Percentiles rank a stretch among this genome's conserved stretches.
phyloP scores from a whole-genome alignment of 2,329 filamentous ascomycete species.

The Cladosporium sp. region DNA sequence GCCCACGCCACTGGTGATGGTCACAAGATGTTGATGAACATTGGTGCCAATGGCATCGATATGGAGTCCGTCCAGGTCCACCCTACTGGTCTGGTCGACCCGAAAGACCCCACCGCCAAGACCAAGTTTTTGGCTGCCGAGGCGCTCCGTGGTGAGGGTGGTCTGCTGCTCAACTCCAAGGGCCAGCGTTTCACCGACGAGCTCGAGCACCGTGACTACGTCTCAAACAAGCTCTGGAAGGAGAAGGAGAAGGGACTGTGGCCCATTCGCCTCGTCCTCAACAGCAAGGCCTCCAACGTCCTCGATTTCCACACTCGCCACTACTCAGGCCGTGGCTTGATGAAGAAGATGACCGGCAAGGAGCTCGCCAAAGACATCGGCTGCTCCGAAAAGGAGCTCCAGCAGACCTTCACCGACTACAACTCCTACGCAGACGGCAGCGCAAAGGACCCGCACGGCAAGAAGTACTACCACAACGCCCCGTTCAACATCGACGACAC shows the following conservation, averaged over 20 bases:
- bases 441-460: constrained; percentile 94
- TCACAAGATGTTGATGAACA: constrained; percentile 99
- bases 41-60: constrained; percentile 96
- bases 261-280: constrained; percentile 92
- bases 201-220: constrained; percentile 97
- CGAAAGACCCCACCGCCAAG: constrained; percentile 95
- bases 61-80: constrained; percentile 99
- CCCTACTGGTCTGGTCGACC: constrained; percentile 94
- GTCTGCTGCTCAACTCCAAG: constrained; percentile 89
- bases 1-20: constrained; percentile 96
- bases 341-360: constrained; percentile 98
- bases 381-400: constrained; percentile 79
- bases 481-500: constrained; percentile 86
- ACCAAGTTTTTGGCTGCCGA: constrained; percentile 99
- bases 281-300: constrained; percentile 97
- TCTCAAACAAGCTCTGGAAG: constrained; percentile 99
- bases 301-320: constrained; percentile 99
- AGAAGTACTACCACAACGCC: constrained; percentile 98
- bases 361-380: constrained; percentile 97
- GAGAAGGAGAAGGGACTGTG: constrained; percentile 97
- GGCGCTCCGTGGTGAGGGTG: constrained; percentile 96
- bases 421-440: constrained; percentile 95
- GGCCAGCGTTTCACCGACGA: constrained; percentile 98
- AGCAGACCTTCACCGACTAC: constrained; percentile 90
- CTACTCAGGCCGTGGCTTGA: constrained; percentile 96